A percentile compares a stretch with the other conserved stretches of the same genome.
phyloP scores from a whole-genome alignment of 2,329 filamentous ascomycete species.

The Fusarium burgessii region DNA sequence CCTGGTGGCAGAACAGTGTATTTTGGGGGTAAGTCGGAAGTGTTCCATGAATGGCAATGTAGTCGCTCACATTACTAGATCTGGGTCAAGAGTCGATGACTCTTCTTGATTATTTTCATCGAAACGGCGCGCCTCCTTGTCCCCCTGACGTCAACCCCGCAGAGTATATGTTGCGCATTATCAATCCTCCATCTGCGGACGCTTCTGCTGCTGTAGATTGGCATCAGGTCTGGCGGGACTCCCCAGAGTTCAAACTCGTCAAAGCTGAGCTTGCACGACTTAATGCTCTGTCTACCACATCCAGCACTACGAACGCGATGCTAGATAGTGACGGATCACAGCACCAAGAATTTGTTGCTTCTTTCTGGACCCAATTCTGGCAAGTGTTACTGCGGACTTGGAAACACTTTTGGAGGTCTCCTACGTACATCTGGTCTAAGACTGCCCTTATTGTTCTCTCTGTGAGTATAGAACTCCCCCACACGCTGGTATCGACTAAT shows the following conservation, averaged over 20 bases:
- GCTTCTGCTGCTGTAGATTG: constrained; percentile 61
- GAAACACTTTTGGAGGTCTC: constrained; percentile 54
- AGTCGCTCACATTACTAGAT: constrained; percentile 12
- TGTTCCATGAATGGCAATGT: too few relatives aligned
- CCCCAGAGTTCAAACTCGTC: constrained; percentile 52
- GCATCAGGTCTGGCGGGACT: constrained; percentile 53
- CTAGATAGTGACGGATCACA: constrained; percentile 25
- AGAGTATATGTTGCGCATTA: constrained; percentile 71
- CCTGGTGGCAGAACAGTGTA: constrained; percentile 69
- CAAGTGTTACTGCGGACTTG: constrained; percentile 53
- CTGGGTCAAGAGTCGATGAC: constrained; percentile 58
- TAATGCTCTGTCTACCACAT: constrained; percentile 12
- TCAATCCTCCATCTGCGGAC: constrained; percentile 34
- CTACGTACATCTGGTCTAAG: constrained; percentile 72
- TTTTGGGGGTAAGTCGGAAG: constrained; percentile 62
- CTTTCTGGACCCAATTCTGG: constrained; percentile 49
- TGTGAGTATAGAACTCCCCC: constrained; percentile 12
- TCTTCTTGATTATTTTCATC: constrained; percentile 69
- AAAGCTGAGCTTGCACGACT: constrained; percentile 42
- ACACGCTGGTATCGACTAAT: not conserved
- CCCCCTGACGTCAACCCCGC: constrained; percentile 70
- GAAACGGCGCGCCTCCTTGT: constrained; percentile 68
- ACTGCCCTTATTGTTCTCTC: constrained; percentile 49
- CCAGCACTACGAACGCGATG: not conserved
- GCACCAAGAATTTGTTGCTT: constrained; percentile 50